A percentile compares a stretch with the other conserved stretches of the same genome.
These are phyloP conservation scores for Prunus yedoensis DNA, from an alignment of 331 rosid genomes.

Conservation along the genomic window DNA sequence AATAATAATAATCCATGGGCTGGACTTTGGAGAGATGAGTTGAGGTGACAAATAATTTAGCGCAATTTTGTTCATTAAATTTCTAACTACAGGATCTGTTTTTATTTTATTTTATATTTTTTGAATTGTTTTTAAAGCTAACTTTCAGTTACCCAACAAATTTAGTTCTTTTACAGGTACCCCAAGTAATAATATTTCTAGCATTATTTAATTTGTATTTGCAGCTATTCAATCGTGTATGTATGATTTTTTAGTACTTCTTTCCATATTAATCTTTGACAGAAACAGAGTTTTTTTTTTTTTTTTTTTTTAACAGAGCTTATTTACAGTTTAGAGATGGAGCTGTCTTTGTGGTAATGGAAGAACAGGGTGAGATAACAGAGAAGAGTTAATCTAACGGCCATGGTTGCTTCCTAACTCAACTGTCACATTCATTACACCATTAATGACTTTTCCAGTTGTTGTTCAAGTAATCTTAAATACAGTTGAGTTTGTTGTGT, in stretches of 20 bases:
- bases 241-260: not conserved
- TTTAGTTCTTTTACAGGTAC: not conserved
- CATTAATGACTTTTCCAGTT: slow-evolving; percentile 54
- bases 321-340: slow-evolving; percentile 21
- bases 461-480: slow-evolving; percentile 25
- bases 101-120: no score
- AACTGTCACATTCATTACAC: slow-evolving; percentile 75
- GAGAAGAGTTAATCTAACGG: slow-evolving; percentile 49
- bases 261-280: not conserved
- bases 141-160: not conserved
- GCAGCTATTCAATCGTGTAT: not conserved
- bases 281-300: not conserved
- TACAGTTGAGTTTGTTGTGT: slow-evolving; percentile 5
- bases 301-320: no score
- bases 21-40: not conserved
- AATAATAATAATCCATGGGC: not conserved
- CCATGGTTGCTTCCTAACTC: slow-evolving; percentile 33
- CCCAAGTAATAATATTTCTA: not conserved
- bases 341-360: slow-evolving; percentile 45
- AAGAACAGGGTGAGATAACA: slow-evolving; percentile 7
- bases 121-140: not conserved
- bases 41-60: not conserved
- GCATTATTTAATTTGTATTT: not conserved
- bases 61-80: no score
- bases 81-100: not conserved